A percentile compares a stretch with the other conserved stretches of the same genome.
Evolutionary conservation across 352 stramenopile genomes (phyloP).

Genomic region (Phytophthora quininea): DNA sequence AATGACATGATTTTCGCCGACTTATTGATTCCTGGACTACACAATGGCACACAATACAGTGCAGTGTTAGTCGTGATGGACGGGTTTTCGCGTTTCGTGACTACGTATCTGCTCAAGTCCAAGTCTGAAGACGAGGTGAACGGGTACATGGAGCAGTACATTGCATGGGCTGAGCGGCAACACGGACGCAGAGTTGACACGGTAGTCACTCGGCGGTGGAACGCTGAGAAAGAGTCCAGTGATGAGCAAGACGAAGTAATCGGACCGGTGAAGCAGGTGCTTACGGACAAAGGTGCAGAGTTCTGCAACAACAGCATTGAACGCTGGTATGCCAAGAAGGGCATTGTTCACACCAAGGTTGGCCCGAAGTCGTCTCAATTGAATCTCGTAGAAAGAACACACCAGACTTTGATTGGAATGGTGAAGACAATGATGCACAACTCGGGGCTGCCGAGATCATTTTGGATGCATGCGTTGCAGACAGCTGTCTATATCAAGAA

Average conservation of each 20-base stretch:
- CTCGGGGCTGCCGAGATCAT: constrained; percentile 10
- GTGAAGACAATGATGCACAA: constrained; percentile 21
- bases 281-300: constrained; percentile 19
- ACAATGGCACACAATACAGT: constrained; percentile 9
- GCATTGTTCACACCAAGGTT: constrained; percentile 4
- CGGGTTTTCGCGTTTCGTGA: constrained; percentile 12
- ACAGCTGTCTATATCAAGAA: constrained; percentile 22
- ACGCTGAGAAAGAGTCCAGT: neutral
- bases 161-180: neutral
- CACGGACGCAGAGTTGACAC: neutral
- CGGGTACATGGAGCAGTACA: constrained; percentile 2
- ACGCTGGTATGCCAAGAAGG: constrained; percentile 1
- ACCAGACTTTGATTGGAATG: constrained; percentile 13
- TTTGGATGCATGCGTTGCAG: constrained; percentile 11
- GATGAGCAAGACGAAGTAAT: neutral
- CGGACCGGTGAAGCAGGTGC: neutral
- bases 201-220: neutral
- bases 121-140: constrained; percentile 6
- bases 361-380: constrained; percentile 7
- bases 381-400: constrained; percentile 7
- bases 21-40: constrained; percentile 12
- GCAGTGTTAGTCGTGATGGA: constrained; percentile 17
- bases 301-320: constrained; percentile 14
- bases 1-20: constrained; percentile 22
- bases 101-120: constrained; percentile 8